A percentile compares a stretch with the other conserved stretches of the same genome.
These are phyloP conservation scores for Oryza coarctata DNA, from an alignment of 176 grass and related monocot genomes.

Conservation along the genomic window DNA sequence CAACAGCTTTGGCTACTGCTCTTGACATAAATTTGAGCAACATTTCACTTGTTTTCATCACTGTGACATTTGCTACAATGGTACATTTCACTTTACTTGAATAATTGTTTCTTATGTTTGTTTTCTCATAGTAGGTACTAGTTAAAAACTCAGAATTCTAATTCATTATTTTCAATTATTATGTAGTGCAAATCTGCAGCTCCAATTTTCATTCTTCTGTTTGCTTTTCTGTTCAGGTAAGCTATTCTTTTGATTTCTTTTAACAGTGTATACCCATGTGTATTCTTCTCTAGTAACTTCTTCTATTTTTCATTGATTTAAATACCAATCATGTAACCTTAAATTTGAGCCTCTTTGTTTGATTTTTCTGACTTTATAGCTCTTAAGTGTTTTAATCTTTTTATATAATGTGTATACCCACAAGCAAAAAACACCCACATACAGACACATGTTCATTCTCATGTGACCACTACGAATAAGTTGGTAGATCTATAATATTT, in stretches of 20 bases:
- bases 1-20: conserved; percentile 89
- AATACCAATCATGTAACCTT: conserved; percentile 11
- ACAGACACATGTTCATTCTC: not conserved
- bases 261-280: not conserved
- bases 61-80: conserved; percentile 99
- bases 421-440: not conserved
- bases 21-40: conserved; percentile 98
- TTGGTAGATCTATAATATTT: not conserved
- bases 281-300: not conserved
- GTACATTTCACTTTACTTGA: conserved; percentile 50
- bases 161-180: conserved; percentile 33
- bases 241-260: conserved; percentile 17
- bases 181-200: conserved; percentile 94
- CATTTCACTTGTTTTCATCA: conserved; percentile 94
- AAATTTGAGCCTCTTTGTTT: conserved; percentile 7
- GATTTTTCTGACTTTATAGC: not conserved
- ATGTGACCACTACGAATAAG: not conserved
- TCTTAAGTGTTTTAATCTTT: not conserved
- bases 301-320: not conserved
- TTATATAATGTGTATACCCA: not conserved
- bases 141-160: not conserved
- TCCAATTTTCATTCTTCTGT: conserved; percentile 93
- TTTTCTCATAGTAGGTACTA: not conserved
- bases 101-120: conserved; percentile 8
- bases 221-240: conserved; percentile 97